Evolutionary conservation across 2,329 filamentous ascomycete genomes (phyloP), one percentile per base, ranked within the genome.

Genomic region (Nemania sp.): DNA sequence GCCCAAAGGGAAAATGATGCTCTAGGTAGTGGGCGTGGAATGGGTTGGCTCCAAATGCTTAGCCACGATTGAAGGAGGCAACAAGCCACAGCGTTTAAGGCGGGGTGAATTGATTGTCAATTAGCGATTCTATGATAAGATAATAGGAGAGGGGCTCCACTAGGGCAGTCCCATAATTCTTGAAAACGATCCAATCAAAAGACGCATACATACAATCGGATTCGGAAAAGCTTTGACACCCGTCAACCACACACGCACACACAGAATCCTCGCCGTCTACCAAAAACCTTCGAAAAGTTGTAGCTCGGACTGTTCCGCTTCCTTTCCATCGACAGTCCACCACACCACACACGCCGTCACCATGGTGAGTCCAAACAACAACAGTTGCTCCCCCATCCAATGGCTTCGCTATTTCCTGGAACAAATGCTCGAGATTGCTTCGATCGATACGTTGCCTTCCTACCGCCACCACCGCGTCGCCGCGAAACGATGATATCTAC

Each of bases 281-380:
- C 68, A 68, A 70, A 72, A 72, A 72, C 66, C 70, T 64, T 11
- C 64, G 49, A 70, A 70, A 70, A 68, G 65, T 67, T 65, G 62
- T 67, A 70, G 65, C 20, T 65, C 32, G 62, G 64, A 66, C 53
- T 66, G 60, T 62, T 66, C 68, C 68, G 65, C 68, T 61, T 70
- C 68, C 68, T 70, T 63, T 68, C 51, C 70, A 68, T 70, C 67
- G 64, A 64, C 67, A 62, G 68, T 66, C 70, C 49, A 70, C 62
- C 68, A 72, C 67, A 71, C 64, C 63, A 66, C 60, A 66, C 60
- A 63, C 27, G 45, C 62, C 70, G 68, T 55, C 70, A 72, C 41
- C 62, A 72, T 72, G 70, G 70, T 72, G 60, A 72, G 70, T 72
- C 38, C 7, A 49, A 55, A 29, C 51, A 52, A 29, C 51, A 52